Base-by-base conservation (phyloP, 768 basidiomycete species). In the Pholiota molesta region DNA sequence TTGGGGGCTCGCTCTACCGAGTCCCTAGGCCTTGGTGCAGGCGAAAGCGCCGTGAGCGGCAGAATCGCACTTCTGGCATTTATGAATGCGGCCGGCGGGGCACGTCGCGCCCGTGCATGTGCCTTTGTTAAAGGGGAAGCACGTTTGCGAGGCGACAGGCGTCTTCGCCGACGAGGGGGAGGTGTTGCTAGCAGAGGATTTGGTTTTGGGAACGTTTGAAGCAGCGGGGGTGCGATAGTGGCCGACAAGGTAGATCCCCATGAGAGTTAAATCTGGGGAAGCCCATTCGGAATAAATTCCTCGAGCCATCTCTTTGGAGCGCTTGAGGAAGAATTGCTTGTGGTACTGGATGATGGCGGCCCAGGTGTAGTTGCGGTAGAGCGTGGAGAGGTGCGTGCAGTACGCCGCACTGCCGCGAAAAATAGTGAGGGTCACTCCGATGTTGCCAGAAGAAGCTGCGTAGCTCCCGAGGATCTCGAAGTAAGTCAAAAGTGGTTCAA, bases 121-220 rank as follows among this genome's bases (percentile, higher is more conserved):
- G 9, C 66, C 63, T 8, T 61, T 57, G 47, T 67, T 71, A 47
- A 63, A 71, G 19, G 56, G 55, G 31, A 65, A 69, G 49, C 70
- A 71, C 1, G 45, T 44, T 40, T 71, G 63, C 7, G 55, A 28
- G 10, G 52, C 11, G 1, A 33, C 19, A 13, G 61, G 52, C 2
- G 51, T 14, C 11, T 17, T 40, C 3, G 61, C 37, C 19, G 51
- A 39, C n/a, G 55, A 54, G 0, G 39, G n/a, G 19, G 16, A n/a
- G 6, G 5, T n/a, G n/a, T n/a, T n/a, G 5, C 13, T 37, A 5
- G 35, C 2, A 4, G 29, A 16, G 26, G 31, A 21, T 9, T 14
- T 21, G n/a, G 35, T 6, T 19, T 55, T 55, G 31, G 26, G 26
- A 2, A 4, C 4, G 26, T 14, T 14, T 5, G 54, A 17, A 28